Conservation (phyloP, 2,329 filamentous ascomycete species). For the Huntiella decipiens region DNA sequence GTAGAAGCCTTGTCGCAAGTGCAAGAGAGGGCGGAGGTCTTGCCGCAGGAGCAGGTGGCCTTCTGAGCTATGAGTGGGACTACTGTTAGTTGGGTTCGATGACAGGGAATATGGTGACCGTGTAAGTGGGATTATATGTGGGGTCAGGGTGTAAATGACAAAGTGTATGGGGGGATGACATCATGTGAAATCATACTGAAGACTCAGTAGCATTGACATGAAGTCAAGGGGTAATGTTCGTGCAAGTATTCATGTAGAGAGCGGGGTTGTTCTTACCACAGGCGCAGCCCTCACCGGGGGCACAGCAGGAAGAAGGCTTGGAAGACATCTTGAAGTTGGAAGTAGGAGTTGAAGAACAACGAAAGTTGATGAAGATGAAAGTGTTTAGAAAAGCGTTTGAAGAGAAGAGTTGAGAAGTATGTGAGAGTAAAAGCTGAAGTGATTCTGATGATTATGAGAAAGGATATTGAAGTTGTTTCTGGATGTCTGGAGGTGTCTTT, state of each 20-base stretch:
- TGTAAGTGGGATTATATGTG: conserved; percentile 3
- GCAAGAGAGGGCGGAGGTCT: conserved; percentile 73
- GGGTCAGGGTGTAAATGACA: too few species aligned
- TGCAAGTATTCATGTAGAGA: background rate
- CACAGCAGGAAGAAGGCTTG: conserved; percentile 32
- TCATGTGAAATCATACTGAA: background rate
- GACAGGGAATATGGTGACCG: conserved; percentile 2
- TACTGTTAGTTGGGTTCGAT: background rate
- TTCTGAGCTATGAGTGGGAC: conserved; percentile 29
- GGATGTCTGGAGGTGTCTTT: conserved; percentile 1
- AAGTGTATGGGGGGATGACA: background rate
- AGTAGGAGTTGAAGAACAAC: background rate
- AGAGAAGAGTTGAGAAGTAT: background rate
- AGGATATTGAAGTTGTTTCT: background rate
- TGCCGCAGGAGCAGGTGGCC: conserved; percentile 72
- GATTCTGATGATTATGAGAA: conserved; percentile 1
- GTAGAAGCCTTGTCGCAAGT: conserved; percentile 55
- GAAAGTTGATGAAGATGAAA: background rate
- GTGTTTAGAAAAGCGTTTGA: background rate
- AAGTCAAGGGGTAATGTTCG: background rate
- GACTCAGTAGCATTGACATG: background rate
- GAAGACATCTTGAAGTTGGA: conserved; percentile 6
- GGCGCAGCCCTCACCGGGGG: conserved; percentile 32
- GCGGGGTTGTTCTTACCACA: conserved; percentile 29
- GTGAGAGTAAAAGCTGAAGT: background rate